Evolutionary conservation across 202 grass and related monocot species (phyloP).

Genomic region (Bolboschoenoplectus hybrid): DNA sequence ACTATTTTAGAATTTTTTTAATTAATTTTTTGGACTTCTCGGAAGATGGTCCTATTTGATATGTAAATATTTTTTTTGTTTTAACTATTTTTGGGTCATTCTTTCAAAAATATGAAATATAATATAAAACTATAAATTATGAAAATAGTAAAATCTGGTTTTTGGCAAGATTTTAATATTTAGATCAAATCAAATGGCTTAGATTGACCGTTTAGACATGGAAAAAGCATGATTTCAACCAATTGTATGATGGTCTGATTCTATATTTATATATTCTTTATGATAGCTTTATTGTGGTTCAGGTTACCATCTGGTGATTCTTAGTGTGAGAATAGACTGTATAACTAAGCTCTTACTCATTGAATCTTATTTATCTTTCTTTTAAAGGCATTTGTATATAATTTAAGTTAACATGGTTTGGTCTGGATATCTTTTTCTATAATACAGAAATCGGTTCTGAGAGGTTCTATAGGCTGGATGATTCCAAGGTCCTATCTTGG

Average conservation of each 20-base stretch:
- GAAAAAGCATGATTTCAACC: background rate
- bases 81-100: background rate
- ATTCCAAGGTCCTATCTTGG: slow-evolving; percentile 92
- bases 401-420: slow-evolving; percentile 1
- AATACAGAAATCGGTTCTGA: slow-evolving; percentile 77
- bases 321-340: background rate
- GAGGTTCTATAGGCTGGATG: slow-evolving; percentile 83
- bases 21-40: background rate
- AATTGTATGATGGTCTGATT: background rate
- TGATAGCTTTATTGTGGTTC: background rate
- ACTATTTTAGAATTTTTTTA: background rate
- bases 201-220: background rate
- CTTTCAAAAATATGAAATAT: background rate
- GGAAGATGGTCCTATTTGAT: background rate
- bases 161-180: background rate
- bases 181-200: background rate
- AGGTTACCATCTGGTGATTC: background rate
- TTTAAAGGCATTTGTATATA: background rate
- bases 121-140: background rate
- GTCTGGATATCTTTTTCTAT: slow-evolving; percentile 30
- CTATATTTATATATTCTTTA: background rate
- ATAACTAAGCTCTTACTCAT: slow-evolving; percentile 7
- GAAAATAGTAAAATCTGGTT: background rate
- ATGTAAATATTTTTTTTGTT: background rate
- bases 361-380: background rate